phyloP scores from a whole-genome alignment of 1,139 yeast species.

The Blastobotrys indianensis region DNA sequence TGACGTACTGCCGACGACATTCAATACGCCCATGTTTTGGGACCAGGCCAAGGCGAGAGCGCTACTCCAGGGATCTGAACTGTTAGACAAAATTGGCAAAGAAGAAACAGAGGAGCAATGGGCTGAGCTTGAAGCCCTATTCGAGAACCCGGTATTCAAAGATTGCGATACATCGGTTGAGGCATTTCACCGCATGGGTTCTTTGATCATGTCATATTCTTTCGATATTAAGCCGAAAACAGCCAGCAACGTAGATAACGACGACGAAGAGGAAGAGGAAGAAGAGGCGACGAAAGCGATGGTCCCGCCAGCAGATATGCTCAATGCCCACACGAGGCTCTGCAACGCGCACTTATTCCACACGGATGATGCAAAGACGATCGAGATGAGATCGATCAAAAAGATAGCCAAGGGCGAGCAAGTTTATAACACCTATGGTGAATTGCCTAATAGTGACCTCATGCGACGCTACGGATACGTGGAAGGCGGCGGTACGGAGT shows the following conservation, averaged over 20 bases:
- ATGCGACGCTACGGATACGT: conserved; percentile 89
- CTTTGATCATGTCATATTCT: conserved; percentile 59
- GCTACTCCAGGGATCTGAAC: conserved; percentile 64
- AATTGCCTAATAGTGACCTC: conserved; percentile 82
- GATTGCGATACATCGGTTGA: conserved; percentile 41
- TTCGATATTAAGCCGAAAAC: conserved; percentile 45
- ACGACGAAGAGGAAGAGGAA: conserved; percentile 36
- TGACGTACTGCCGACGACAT: conserved; percentile 56
- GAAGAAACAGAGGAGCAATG: conserved; percentile 61
- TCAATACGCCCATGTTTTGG: conserved; percentile 83
- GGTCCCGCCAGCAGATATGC: conserved; percentile 88
- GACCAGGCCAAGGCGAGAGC: conserved; percentile 41
- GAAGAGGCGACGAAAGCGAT: conserved; percentile 59
- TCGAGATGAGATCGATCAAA: conserved; percentile 68
- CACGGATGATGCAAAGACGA: conserved; percentile 34
- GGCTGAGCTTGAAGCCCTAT: conserved; percentile 34
- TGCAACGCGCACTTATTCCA: conserved; percentile 63
- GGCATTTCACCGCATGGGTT: conserved; percentile 67
- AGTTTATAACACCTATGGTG: conserved; percentile 83
- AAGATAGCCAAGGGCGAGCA: conserved; percentile 62
- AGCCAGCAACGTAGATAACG: conserved; percentile 30
- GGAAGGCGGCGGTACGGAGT: conserved; percentile 65
- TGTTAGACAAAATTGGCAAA: conserved; percentile 64
- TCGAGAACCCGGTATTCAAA: conserved; percentile 26
- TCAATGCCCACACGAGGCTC: conserved; percentile 78